Evolutionary conservation across 495 filamentous ascomycete species (phyloP).

Genomic region (Talaromyces stipitatus): DNA sequence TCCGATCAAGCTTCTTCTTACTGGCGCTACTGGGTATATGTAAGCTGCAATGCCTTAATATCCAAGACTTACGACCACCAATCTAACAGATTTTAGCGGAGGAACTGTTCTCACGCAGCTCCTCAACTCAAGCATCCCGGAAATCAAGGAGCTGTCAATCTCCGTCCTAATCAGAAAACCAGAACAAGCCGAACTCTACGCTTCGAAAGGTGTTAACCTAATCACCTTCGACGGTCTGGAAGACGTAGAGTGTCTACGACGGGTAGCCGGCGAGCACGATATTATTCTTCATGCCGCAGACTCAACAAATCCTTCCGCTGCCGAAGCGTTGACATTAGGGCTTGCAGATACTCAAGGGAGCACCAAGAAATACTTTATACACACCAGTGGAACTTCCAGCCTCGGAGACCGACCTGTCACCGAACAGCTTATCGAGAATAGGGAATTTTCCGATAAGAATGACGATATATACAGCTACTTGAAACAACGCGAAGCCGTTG

Average conservation of each 20-base stretch:
- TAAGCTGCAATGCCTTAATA: neutral
- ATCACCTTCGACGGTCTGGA: neutral
- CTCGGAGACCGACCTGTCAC: neutral
- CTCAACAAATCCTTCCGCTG: neutral
- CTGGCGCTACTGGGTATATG: neutral
- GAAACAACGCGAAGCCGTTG: neutral
- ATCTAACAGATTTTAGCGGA: neutral
- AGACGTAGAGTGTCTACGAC: neutral
- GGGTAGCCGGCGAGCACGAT: neutral
- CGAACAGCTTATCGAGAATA: neutral
- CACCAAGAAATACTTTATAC: neutral
- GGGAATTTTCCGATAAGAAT: neutral
- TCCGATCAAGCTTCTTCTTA: neutral
- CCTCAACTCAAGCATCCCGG: neutral
- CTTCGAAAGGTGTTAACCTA: neutral
- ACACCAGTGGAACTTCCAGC: neutral
- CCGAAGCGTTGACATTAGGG: neutral
- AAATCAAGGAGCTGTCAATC: neutral
- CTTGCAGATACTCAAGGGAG: neutral
- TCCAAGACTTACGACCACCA: neutral
- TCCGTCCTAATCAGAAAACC: neutral
- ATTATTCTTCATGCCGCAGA: slow-evolving; percentile 1
- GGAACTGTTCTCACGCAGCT: neutral
- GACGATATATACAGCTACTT: neutral
- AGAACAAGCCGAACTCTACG: neutral